These are phyloP conservation scores for Misopates orontium DNA, from an alignment of 257 asterid species.

Conservation along the genomic window DNA sequence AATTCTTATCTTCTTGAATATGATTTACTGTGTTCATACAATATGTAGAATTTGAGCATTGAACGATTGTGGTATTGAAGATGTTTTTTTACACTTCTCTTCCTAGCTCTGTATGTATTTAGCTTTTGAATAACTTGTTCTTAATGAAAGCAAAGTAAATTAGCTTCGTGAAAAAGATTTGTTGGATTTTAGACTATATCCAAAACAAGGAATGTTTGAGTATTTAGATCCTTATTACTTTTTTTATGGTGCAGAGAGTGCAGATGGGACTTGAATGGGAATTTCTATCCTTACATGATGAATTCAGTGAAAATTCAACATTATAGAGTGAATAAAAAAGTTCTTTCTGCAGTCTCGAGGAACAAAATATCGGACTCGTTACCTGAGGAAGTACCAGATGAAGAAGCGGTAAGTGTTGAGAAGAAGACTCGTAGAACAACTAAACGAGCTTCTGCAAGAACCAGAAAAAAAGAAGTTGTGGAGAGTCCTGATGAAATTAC, in stretches of 20 bases:
- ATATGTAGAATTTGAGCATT: not conserved
- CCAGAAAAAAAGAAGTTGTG: slow-evolving; percentile 43
- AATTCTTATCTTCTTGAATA: slow-evolving; percentile 14
- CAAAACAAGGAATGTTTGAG: not conserved
- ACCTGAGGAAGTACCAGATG: slow-evolving; percentile 46
- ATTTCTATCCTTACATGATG: slow-evolving; percentile 32
- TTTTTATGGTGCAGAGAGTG: slow-evolving; percentile 40
- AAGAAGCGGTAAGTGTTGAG: slow-evolving; percentile 44
- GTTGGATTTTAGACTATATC: slow-evolving; percentile 14
- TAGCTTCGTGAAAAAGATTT: not conserved
- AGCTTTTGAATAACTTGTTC: not conserved
- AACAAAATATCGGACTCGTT: slow-evolving; percentile 38
- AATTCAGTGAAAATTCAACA: slow-evolving; percentile 49
- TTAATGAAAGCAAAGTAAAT: not conserved
- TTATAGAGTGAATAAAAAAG: slow-evolving; percentile 44
- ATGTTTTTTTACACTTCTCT: not conserved
- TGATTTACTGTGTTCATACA: slow-evolving; percentile 1
- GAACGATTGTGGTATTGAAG: not conserved
- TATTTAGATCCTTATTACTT: not conserved
- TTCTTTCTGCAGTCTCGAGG: slow-evolving; percentile 52
- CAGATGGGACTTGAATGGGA: slow-evolving; percentile 60
- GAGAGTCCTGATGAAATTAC: slow-evolving; percentile 43
- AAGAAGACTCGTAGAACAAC: slow-evolving; percentile 49
- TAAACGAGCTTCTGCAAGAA: slow-evolving; percentile 52
- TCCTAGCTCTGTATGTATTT: not conserved